Conservation (phyloP, 768 basidiomycete genomes). For the Dacryopinax spathularia region DNA sequence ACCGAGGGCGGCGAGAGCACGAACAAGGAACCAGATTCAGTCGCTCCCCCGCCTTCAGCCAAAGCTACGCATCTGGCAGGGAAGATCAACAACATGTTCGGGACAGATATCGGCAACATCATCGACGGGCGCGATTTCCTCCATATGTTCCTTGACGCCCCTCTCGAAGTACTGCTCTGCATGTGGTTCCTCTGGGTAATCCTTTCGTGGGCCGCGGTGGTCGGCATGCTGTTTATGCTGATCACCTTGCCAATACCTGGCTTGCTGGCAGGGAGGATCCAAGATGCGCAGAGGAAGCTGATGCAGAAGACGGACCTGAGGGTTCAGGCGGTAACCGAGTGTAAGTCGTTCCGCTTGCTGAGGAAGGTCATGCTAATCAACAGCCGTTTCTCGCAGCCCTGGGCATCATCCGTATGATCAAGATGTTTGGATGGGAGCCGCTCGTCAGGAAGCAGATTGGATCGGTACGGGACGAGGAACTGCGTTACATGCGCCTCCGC, state of each 20-base stretch:
- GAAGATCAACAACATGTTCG: slow-evolving; percentile 62
- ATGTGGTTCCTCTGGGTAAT: slow-evolving; percentile 22
- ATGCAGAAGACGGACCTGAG: slow-evolving; percentile 48
- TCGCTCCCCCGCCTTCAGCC: neutral
- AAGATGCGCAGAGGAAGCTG: slow-evolving; percentile 34
- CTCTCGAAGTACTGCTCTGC: slow-evolving; percentile 22
- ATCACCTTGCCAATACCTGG: slow-evolving; percentile 47
- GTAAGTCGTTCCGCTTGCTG: slow-evolving; percentile 23
- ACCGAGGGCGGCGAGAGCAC: neutral
- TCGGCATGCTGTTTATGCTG: slow-evolving; percentile 41
- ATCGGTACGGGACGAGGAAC: slow-evolving; percentile 46
- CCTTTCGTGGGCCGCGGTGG: slow-evolving; percentile 33
- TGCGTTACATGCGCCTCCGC: slow-evolving; percentile 38
- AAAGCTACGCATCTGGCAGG: slow-evolving; percentile 45
- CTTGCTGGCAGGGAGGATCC: slow-evolving; percentile 18
- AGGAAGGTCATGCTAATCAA: neutral
- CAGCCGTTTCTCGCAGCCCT: slow-evolving; percentile 29
- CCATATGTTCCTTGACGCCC: slow-evolving; percentile 21
- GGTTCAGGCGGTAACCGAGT: slow-evolving; percentile 47
- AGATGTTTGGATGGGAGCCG: slow-evolving; percentile 45
- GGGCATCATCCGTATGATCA: slow-evolving; percentile 52
- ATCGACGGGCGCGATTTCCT: slow-evolving; percentile 27
- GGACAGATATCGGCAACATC: slow-evolving; percentile 41
- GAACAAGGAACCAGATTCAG: neutral
- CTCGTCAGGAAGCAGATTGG: slow-evolving; percentile 38